Percentiles rank a stretch among this genome's conserved stretches.
phyloP scores from a whole-genome alignment of 345 rosid genomes.

The Abelmoschus esculentus region DNA sequence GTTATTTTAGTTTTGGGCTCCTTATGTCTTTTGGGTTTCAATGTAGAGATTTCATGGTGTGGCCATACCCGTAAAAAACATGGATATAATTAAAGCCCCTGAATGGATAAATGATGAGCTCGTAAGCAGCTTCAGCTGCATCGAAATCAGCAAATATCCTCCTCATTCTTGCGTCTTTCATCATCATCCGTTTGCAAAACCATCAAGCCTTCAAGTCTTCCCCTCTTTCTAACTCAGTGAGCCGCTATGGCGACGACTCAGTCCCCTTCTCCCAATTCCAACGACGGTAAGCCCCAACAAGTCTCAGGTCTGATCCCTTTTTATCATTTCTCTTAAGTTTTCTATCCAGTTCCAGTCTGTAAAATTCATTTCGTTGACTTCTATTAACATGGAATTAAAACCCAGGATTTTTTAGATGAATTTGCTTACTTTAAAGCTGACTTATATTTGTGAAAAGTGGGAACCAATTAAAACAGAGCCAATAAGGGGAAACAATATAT shows the following conservation, averaged over 20 bases:
- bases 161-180: too few species aligned
- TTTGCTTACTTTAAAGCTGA: not conserved
- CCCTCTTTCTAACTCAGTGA: not conserved
- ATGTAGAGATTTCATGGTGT: not conserved
- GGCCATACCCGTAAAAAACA: not conserved
- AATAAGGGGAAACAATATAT: not conserved
- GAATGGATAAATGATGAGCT: not conserved
- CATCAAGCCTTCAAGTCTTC: too few species aligned
- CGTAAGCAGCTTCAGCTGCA: not conserved
- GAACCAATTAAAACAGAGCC: not conserved
- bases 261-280: constrained; percentile 19
- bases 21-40: not conserved
- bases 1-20: not conserved
- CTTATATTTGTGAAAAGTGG: not conserved
- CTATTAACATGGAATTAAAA: not conserved
- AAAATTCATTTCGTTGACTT: not conserved
- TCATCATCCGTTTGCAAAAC: too few species aligned
- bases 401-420: not conserved
- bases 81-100: not conserved
- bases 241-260: constrained; percentile 26
- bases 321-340: not conserved
- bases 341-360: too few species aligned
- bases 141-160: not conserved
- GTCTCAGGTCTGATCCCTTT: constrained; percentile 21
- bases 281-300: constrained; percentile 21